Percentiles rank a stretch among this genome's conserved stretches.
Evolutionary conservation across 129 eudicot genomes (phyloP).

Genomic region (Centrapalus pauciflorus): DNA sequence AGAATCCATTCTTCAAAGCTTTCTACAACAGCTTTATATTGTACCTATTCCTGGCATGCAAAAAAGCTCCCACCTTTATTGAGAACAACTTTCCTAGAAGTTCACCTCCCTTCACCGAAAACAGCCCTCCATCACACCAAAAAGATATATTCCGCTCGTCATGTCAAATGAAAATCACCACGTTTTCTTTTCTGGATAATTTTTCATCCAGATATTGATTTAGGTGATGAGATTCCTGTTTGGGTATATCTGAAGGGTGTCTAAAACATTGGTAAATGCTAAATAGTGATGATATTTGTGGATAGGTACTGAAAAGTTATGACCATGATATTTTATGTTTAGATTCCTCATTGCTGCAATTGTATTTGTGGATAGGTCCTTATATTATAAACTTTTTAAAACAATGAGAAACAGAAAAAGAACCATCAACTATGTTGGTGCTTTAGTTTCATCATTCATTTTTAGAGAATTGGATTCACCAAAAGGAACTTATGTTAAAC

Average conservation of each 20-base stretch:
- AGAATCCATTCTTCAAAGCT: conserved; percentile 9
- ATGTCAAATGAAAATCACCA: background rate
- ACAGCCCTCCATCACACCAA: background rate
- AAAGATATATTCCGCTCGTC: background rate
- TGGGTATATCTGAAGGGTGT: background rate
- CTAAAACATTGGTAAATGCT: background rate
- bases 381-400: background rate
- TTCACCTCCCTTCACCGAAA: background rate
- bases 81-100: background rate
- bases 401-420: conserved; percentile 9
- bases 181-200: background rate
- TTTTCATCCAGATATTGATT: no score
- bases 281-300: background rate
- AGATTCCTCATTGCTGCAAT: background rate
- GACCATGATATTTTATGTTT: conserved; percentile 3
- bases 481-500: no score
- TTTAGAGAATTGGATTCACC: no score
- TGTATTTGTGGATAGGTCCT: background rate
- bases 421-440: background rate
- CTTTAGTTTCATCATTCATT: no score
- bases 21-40: background rate
- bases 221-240: background rate
- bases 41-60: background rate
- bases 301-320: background rate
- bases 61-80: conserved; percentile 7